Evolutionary conservation across 192 early-diverging fungal genomes (phyloP), one percentile per base, ranked within the genome.

Genomic region (Glomus cerebriforme): DNA sequence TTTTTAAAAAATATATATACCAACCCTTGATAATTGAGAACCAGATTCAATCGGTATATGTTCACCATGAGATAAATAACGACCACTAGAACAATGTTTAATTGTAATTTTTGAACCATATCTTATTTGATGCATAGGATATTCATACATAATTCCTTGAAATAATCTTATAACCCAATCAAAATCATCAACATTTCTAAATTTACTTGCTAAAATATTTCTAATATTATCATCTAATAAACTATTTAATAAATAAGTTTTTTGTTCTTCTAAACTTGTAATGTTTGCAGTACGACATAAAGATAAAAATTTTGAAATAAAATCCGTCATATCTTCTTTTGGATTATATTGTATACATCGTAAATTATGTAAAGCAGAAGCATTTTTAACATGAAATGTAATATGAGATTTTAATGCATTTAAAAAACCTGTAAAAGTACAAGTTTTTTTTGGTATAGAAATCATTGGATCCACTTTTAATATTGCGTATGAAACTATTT

Each of bases 81-180:
- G 22, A 37, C 66, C 66, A 13, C 19, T 68, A n/a, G 29, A 26
- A 68, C 66, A 68, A 68, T 68, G 66, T 68, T 68, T 68, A 2
- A 68, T 19, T 31, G 35, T 68, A 35, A 68, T 24, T 68, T 35
- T 68, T n/a, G 66, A 68, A 19, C 66, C 66, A 68, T 37, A 68
- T 35, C 66, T 31, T n/a, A 68, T 68, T 22, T 68, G 66, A 37
- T 68, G 66, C 22, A 68, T 35, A 0, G 66, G 66, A 34, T 68
- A 68, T 68, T 68, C 66, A 37, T 68, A 68, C 22, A 68, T 35
- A 2, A 68, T 68, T 15, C 66, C 66, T 68, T 68, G 66, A 24
- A 68, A 68, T 32, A 68, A 22, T 68, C 17, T 68, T 35, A 68
- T 68, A 22, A 68, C 66, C 66, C 66, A 68, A 22, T 68, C 66